Percentiles rank a stretch among this genome's conserved stretches.
Conservation (phyloP, 108 stramenopile species). For the Schizochytrium sp. region DNA sequence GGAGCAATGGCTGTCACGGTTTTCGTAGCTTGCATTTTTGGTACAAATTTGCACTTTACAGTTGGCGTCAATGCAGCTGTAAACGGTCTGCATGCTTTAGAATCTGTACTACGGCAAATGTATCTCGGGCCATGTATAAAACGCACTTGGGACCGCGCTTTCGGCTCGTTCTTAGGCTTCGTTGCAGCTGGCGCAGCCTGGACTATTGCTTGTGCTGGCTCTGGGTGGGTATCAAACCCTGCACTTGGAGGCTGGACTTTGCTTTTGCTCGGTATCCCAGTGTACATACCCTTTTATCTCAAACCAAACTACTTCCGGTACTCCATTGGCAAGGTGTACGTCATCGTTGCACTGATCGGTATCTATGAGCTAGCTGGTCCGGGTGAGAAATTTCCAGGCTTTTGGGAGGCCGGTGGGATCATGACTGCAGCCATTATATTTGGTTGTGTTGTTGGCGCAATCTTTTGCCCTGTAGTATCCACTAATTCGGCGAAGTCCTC, state of each 20-base stretch:
- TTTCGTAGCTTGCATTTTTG: not conserved
- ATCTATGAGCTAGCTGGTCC: not conserved
- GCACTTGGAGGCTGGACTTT: not conserved
- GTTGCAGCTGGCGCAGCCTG: not conserved
- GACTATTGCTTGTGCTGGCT: not conserved
- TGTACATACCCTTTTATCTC: not conserved
- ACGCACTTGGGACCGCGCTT: not conserved
- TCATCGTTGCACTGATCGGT: not conserved
- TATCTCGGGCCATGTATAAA: not conserved
- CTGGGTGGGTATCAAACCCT: not conserved
- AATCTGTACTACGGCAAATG: conserved; percentile 19
- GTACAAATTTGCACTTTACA: not conserved
- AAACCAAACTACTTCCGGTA: not conserved
- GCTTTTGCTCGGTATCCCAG: not conserved
- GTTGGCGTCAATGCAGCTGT: not conserved
- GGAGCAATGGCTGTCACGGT: not conserved
- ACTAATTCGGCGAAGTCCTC: not conserved
- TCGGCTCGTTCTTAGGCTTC: not conserved
- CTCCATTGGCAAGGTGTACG: conserved; percentile 36
- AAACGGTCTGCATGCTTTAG: conserved; percentile 3
- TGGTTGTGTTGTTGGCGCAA: not conserved
- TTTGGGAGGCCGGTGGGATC: conserved; percentile 20
- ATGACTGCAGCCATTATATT: not conserved
- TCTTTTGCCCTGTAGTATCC: not conserved
- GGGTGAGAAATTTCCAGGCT: not conserved